Evolutionary conservation across 2,329 filamentous ascomycete species (phyloP).

Genomic region (Colletotrichum costaricense): DNA sequence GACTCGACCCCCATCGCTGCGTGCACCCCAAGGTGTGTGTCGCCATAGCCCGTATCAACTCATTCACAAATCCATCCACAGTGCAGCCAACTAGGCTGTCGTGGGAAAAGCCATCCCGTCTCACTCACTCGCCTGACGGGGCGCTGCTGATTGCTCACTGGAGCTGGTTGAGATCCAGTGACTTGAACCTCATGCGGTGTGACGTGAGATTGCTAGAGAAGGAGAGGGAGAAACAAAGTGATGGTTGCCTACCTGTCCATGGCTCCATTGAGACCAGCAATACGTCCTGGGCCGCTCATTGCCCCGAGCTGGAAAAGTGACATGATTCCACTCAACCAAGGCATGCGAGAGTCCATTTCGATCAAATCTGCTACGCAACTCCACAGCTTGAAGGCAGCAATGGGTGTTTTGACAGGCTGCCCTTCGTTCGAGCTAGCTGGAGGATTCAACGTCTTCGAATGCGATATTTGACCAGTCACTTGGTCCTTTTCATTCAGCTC

Average conservation of each 20-base stretch:
- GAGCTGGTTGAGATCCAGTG: constrained; percentile 56
- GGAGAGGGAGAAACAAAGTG: constrained; percentile 42
- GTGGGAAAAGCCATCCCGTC: constrained; percentile 35
- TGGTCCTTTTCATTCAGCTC: constrained; percentile 13
- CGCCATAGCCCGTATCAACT: constrained; percentile 15
- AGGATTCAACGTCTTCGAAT: constrained; percentile 39
- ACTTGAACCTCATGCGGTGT: constrained; percentile 58
- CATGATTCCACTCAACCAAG: constrained; percentile 84
- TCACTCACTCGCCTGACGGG: constrained; percentile 47
- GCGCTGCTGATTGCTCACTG: constrained; percentile 48
- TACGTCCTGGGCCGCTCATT: constrained; percentile 77
- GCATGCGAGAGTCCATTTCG: constrained; percentile 84
- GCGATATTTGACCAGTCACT: constrained; percentile 39
- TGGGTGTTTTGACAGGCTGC: constrained; percentile 62
- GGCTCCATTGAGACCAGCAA: constrained; percentile 80
- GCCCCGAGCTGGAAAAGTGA: constrained; percentile 81
- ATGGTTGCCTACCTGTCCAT: constrained; percentile 85
- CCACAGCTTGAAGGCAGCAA: constrained; percentile 84
- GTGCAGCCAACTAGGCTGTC: constrained; percentile 13
- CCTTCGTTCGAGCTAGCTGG: constrained; percentile 25
- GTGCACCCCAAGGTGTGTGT: constrained; percentile 25
- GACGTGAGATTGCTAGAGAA: constrained; percentile 39
- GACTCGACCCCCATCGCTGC: constrained; percentile 18
- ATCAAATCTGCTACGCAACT: constrained; percentile 77
- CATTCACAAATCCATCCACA: constrained; percentile 1